Conservation (phyloP, 1,284 basidiomycete species). For the Porodaedalea pini region DNA sequence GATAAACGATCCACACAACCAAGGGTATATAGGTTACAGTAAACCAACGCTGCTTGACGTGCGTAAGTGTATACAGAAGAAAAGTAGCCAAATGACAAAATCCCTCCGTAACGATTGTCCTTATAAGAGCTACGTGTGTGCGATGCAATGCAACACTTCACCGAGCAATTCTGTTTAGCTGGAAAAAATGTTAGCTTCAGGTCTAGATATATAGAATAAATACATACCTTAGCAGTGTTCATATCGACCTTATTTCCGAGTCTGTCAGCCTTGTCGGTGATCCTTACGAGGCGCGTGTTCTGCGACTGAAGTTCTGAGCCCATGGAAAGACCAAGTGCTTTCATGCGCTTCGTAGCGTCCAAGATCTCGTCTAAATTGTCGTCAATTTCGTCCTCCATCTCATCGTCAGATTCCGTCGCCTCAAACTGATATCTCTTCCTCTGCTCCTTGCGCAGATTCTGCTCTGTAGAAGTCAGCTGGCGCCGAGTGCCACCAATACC, state of each 20-base stretch:
- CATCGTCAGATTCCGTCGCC: slow-evolving; percentile 92
- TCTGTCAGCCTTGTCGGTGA: slow-evolving; percentile 65
- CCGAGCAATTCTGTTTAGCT: slow-evolving; percentile 14
- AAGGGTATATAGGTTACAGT: not conserved
- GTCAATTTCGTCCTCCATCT: slow-evolving; percentile 89
- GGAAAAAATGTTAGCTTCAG: not conserved
- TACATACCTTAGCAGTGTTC: slow-evolving; percentile 67
- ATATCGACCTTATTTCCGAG: slow-evolving; percentile 62
- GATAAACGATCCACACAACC: not conserved
- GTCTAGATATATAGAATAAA: not conserved
- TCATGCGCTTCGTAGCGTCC: slow-evolving; percentile 78
- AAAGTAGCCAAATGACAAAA: not conserved
- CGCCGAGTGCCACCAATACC: slow-evolving; percentile 41
- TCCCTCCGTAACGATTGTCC: not conserved
- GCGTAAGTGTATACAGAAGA: not conserved
- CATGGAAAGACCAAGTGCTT: slow-evolving; percentile 82
- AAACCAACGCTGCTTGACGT: not conserved
- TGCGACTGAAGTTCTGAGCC: slow-evolving; percentile 78
- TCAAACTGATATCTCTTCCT: slow-evolving; percentile 92
- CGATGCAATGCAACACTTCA: not conserved
- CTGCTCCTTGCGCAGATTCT: slow-evolving; percentile 58
- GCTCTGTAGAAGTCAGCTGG: slow-evolving; percentile 46
- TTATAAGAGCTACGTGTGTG: not conserved
- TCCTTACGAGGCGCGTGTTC: slow-evolving; percentile 66
- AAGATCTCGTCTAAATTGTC: slow-evolving; percentile 89